Evolutionary conservation across 352 stramenopile genomes (phyloP).

Genomic region (Globisporangium spinosum): DNA sequence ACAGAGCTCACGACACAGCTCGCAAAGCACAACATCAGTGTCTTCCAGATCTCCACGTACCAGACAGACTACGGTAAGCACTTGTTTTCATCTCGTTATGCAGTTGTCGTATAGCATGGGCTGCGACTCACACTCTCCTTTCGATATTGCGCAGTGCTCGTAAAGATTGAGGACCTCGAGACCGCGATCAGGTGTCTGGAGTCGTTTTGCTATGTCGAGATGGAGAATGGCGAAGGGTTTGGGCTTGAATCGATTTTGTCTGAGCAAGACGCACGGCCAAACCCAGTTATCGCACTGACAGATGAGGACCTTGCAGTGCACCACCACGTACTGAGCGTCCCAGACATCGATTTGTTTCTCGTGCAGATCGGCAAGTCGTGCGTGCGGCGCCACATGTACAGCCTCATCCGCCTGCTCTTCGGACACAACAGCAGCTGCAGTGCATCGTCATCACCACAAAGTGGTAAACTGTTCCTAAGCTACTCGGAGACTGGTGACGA

Average conservation of each 20-base stretch:
- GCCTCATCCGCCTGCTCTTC: conserved; percentile 53
- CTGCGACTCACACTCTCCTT: neutral
- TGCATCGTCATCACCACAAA: neutral
- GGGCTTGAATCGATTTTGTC: neutral
- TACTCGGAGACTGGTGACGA: conserved; percentile 60
- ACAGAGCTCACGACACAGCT: conserved; percentile 58
- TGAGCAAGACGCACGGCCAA: neutral
- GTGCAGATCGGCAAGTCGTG: conserved; percentile 46
- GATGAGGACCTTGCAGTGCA: conserved; percentile 31
- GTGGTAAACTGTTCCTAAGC: conserved; percentile 42
- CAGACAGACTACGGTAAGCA: conserved; percentile 58
- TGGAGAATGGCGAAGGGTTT: conserved; percentile 36
- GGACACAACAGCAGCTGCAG: conserved; percentile 5
- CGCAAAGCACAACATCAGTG: conserved; percentile 43
- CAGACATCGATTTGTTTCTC: conserved; percentile 47
- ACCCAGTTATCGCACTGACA: neutral
- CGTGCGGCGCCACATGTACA: conserved; percentile 51
- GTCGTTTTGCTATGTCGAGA: conserved; percentile 55
- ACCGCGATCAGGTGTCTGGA: conserved; percentile 39
- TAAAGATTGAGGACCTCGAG: conserved; percentile 57
- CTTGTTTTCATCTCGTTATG: no score
- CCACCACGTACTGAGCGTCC: conserved; percentile 53
- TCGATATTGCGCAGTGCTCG: conserved; percentile 34
- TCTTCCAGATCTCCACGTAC: conserved; percentile 75
- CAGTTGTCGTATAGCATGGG: neutral